Conservation (phyloP, 169 alveolate genomes). For the Sarcocystis neurona region DNA sequence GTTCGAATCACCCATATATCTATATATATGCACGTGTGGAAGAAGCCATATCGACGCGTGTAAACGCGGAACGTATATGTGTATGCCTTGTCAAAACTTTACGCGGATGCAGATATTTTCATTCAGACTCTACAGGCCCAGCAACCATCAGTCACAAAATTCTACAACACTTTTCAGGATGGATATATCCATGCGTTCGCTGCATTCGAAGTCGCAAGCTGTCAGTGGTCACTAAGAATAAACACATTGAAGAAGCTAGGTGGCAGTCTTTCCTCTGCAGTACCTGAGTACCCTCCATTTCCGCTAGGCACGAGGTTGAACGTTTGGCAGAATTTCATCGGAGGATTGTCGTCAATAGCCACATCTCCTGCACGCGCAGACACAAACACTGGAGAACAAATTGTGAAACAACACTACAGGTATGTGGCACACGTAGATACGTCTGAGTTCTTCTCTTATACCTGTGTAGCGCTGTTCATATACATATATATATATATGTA, state of each 20-base stretch:
- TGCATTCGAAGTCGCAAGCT: too few species aligned
- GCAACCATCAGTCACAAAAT: too few species aligned
- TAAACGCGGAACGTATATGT: too few species aligned
- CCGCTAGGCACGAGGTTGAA: conserved; percentile 81
- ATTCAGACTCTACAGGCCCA: too few species aligned
- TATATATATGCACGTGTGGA: too few species aligned
- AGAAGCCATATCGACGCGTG: too few species aligned
- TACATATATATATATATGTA: background rate
- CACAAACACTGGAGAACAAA: background rate
- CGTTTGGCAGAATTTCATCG: conserved; percentile 78
- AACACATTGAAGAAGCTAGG: background rate
- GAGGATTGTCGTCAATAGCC: conserved; percentile 79
- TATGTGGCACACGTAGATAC: background rate
- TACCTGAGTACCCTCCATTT: conserved; percentile 72
- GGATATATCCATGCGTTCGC: too few species aligned
- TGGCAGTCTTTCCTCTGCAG: background rate
- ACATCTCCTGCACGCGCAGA: conserved; percentile 68
- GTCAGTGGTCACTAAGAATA: too few species aligned
- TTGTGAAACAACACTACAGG: background rate
- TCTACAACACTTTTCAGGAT: too few species aligned
- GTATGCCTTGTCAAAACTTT: too few species aligned
- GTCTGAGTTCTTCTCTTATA: background rate
- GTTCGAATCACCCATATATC: too few species aligned
- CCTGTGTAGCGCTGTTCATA: background rate
- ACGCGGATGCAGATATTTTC: too few species aligned